Conservation (phyloP, 2,329 filamentous ascomycete genomes). For the Arthrobotrys conoides region DNA sequence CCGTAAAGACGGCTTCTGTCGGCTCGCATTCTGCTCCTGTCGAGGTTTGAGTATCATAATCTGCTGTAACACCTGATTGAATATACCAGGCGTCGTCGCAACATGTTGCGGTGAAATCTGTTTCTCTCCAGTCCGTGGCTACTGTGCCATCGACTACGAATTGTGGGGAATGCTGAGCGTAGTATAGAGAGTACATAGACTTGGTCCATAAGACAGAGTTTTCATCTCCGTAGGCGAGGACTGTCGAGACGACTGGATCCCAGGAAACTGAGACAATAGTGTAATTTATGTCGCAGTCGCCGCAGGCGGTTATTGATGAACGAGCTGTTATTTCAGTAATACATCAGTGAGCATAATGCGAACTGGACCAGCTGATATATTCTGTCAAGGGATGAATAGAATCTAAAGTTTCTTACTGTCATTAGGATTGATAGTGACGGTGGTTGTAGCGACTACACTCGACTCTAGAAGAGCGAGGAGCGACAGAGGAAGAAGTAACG, state of each 20-base stretch:
- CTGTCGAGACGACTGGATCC: conserved; percentile 31
- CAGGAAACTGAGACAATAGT: conserved; percentile 37
- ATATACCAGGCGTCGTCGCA: conserved; percentile 54
- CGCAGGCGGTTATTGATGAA: conserved; percentile 39
- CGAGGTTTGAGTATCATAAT: conserved; percentile 16
- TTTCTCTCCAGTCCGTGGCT: conserved; percentile 15
- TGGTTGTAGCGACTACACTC: not conserved
- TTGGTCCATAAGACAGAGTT: not conserved
- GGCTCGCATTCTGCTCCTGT: conserved; percentile 33
- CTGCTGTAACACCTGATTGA: conserved; percentile 30
- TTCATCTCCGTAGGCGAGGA: conserved; percentile 15
- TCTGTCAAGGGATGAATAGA: not conserved
- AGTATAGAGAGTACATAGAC: conserved; percentile 25
- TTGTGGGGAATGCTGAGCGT: conserved; percentile 17
- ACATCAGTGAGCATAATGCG: too few species aligned
- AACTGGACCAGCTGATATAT: too few species aligned
- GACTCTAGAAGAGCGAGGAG: not conserved
- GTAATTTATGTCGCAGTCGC: conserved; percentile 34
- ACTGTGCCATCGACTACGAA: conserved; percentile 9
- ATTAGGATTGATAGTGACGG: conserved; percentile 27
- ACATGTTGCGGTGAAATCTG: conserved; percentile 49
- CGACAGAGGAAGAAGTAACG: conserved; percentile 4
- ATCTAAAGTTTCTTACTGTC: conserved; percentile 21
- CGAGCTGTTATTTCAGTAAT: conserved; percentile 1
- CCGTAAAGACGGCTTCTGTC: conserved; percentile 40